These are phyloP conservation scores for Solanum arcanum DNA, from an alignment of 257 asterid genomes.

Conservation along the genomic window DNA sequence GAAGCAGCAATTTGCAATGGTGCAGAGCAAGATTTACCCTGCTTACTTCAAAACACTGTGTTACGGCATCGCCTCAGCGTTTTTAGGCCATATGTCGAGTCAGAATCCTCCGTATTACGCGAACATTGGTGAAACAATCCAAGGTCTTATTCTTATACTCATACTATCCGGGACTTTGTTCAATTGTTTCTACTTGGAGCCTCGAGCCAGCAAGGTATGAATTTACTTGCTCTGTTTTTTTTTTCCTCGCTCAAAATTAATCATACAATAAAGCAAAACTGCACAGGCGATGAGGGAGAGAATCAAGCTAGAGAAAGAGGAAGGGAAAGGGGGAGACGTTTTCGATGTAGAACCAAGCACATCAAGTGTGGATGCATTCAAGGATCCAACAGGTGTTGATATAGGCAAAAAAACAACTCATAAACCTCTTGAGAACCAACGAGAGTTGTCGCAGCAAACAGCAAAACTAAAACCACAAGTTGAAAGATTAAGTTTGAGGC, in stretches of 20 bases:
- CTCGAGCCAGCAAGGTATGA: conserved; percentile 62
- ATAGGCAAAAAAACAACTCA: not conserved
- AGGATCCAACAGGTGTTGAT: not conserved
- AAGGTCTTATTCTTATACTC: conserved; percentile 25
- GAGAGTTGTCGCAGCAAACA: not conserved
- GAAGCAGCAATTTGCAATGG: conserved; percentile 55
- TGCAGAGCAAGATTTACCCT: conserved; percentile 69
- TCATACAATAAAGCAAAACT: too few species aligned
- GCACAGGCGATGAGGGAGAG: conserved; percentile 56
- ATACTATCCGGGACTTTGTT: conserved; percentile 28
- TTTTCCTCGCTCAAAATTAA: too few species aligned
- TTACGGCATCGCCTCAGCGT: conserved; percentile 31
- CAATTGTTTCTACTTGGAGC: conserved; percentile 50
- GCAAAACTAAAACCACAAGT: conserved; percentile 5
- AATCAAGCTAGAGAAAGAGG: conserved; percentile 71
- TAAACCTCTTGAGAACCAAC: not conserved
- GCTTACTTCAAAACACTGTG: conserved; percentile 64
- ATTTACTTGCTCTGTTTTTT: not conserved
- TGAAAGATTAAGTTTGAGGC: conserved; percentile 8
- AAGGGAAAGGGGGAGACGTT: conserved; percentile 19
- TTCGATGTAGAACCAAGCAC: not conserved
- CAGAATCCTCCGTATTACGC: not conserved
- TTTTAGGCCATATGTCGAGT: conserved; percentile 46
- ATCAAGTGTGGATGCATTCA: not conserved
- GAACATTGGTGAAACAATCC: conserved; percentile 9